Base-by-base conservation (phyloP, 805 yeast species). In the Wickerhamiella allomyrinae region DNA sequence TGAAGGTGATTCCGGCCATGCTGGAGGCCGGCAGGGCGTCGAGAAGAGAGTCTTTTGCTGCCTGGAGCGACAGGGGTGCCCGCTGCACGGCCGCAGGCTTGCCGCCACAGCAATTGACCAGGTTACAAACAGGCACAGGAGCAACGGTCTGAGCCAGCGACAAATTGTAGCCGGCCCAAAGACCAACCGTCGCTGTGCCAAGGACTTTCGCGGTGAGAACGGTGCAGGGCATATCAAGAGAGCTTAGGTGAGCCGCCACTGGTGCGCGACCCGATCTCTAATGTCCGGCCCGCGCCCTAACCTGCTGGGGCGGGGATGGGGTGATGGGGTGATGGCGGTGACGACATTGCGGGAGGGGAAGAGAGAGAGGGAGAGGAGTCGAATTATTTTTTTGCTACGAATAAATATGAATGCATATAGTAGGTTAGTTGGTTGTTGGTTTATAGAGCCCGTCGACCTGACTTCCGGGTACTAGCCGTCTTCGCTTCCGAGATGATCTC, bases 111-210 rank as follows among this genome's bases (percentile, higher is more conserved):
- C 31, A 27, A 27, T 27, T 27, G 25, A 21, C 7, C 14, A 34
- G 17, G 5, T 20, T 20, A 11, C 11, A 14, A 20, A 20, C 10
- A 7, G 11, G n/a, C 15, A 36, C 3, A 5, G 39, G 39, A 8
- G 15, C 23, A n/a, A 22, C 17, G 10, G 17, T 17, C 29, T 23
- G 20, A 4, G 39, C 39, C 21, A 36, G 29, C 34, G 34, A 31
- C 21, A 52, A 38, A 46, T 58, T 53, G 37, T 53, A 51, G 20
- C 62, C 62, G 38, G 64, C 59, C 49, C 61, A 54, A 20, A 59
- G 46, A 19, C 64, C 64, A 34, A 60, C 47, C 14, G 63, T 52
- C 22, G 56, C 56, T 23, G 63, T 60, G 9, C 63, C 64, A 21
- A 57, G 41, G 38, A 59, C 59, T 42, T 59, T 59, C 39, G 62